These are phyloP conservation scores for Wickerhamiella brachini DNA, from an alignment of 805 yeast species.

Conservation along the genomic window DNA sequence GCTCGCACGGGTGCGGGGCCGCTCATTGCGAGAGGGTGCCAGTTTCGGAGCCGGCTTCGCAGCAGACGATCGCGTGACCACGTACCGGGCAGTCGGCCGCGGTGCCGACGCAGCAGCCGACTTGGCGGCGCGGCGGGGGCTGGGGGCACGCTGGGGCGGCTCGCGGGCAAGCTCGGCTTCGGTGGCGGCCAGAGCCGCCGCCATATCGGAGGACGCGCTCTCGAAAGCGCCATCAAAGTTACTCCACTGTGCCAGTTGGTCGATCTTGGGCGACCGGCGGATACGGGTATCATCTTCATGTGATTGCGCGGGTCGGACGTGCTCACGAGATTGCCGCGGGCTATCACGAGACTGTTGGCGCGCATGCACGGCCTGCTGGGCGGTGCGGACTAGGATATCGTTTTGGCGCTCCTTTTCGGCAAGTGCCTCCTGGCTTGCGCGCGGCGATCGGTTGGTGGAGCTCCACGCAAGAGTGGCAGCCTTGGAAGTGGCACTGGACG, in stretches of 20 bases:
- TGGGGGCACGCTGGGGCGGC: background rate
- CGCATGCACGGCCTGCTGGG: slow-evolving; percentile 1
- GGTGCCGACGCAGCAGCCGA: background rate
- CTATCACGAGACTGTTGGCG: background rate
- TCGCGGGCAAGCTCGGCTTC: background rate
- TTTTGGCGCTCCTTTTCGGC: slow-evolving; percentile 1
- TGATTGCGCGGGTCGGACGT: background rate
- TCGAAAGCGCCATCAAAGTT: slow-evolving; percentile 13
- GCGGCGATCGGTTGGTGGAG: background rate
- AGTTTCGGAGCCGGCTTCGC: background rate
- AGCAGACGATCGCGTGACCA: background rate
- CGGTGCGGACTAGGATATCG: background rate
- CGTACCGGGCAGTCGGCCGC: background rate
- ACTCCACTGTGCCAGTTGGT: slow-evolving; percentile 7
- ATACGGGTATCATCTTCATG: background rate
- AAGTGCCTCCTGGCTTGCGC: background rate
- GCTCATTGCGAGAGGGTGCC: background rate
- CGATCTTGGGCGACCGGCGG: background rate
- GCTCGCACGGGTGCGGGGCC: background rate
- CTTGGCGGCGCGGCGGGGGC: background rate
- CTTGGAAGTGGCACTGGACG: slow-evolving; percentile 10
- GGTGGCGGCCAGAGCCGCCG: slow-evolving; percentile 5
- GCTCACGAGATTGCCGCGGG: background rate
- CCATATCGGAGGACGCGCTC: background rate
- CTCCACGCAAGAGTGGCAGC: slow-evolving; percentile 19